Base-by-base conservation (phyloP, 208 protist species). In the Acanthamoeba royreba region DNA sequence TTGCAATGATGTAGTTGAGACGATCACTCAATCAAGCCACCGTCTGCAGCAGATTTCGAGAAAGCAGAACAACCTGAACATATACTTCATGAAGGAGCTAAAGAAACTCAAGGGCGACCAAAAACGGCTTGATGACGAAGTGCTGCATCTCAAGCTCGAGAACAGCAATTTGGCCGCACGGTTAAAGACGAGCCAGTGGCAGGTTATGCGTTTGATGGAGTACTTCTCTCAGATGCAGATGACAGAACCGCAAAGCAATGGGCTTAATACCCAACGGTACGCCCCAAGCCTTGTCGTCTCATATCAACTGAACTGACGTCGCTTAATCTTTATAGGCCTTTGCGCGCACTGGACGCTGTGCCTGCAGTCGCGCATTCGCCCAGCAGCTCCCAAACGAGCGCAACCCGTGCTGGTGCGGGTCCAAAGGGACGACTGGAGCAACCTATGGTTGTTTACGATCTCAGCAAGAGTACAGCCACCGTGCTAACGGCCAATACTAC, bases 141-240 rank as follows among this genome's bases (percentile, higher is more conserved):
- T 92, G 35, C 42, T 92, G 55, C 87, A 92, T 40, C 87, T 92
- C 38, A 92, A 92, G 87, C 87, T 92, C 43, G 87, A 92, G 61
- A 92, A 92, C 58, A 92, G 58, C 61, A 92, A 92, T 42, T 58
- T 92, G 9, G 8, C 87, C 13, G 58, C 87, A 22, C 87, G 87
- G 0, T n/a, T 92, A 4, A 92, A 77, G 58, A 92, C 49, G 17
- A 92, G 87, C 61, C 87, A 92, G 61, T 92, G 87, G 87, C 87
- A 92, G 42, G 87, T 92, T n/a, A 77, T 92, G 49, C 87, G 58
- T 4, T 42, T 92, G 31, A 92, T 92, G 87, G 87, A 92, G 33
- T 92, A 92, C 46, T 92, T 79, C 46, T 61, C 87, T 15, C 38
- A 45, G n/a, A n/a, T n/a, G n/a, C n/a, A n/a, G 19, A 55, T 92